phyloP scores from a whole-genome alignment of 345 rosid species.

The Pseudoturritis turrita region DNA sequence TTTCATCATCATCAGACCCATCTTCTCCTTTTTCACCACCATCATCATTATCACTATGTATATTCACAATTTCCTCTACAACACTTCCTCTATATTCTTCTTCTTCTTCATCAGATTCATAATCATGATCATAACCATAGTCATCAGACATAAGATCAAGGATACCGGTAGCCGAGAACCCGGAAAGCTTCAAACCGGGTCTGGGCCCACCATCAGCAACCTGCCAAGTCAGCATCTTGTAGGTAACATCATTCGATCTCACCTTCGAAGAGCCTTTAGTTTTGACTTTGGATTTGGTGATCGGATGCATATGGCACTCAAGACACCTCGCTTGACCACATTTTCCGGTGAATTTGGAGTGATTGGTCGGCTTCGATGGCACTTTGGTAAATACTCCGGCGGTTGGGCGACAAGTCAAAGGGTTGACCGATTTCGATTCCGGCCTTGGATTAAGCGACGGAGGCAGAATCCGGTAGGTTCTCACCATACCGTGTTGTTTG shows the following conservation, averaged over 20 bases:
- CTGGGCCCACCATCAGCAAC: constrained; percentile 45
- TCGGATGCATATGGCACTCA: constrained; percentile 26
- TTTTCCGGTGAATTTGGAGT: constrained; percentile 78
- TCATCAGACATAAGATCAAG: constrained; percentile 40
- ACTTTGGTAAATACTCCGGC: constrained; percentile 54
- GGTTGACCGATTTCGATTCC: constrained; percentile 27
- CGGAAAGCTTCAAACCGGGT: constrained; percentile 39
- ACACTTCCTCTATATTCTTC: background rate
- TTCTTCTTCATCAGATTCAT: background rate
- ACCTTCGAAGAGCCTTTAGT: constrained; percentile 40
- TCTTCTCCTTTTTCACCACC: background rate
- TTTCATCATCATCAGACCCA: constrained; percentile 1
- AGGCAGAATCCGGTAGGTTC: constrained; percentile 46
- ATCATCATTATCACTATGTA: constrained; percentile 5
- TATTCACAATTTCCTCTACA: constrained; percentile 13
- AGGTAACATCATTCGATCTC: constrained; percentile 35
- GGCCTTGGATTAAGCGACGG: constrained; percentile 42
- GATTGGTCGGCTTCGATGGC: constrained; percentile 58
- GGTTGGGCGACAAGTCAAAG: constrained; percentile 41
- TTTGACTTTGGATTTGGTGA: constrained; percentile 29
- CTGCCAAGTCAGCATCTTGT: constrained; percentile 48
- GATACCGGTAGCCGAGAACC: constrained; percentile 55
- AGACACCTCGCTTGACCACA: constrained; percentile 50
- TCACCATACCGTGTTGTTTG: constrained; percentile 66
- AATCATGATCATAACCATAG: constrained; percentile 24